Evolutionary conservation across 352 stramenopile species (phyloP).

Genomic region (Phytophthora palmivora): DNA sequence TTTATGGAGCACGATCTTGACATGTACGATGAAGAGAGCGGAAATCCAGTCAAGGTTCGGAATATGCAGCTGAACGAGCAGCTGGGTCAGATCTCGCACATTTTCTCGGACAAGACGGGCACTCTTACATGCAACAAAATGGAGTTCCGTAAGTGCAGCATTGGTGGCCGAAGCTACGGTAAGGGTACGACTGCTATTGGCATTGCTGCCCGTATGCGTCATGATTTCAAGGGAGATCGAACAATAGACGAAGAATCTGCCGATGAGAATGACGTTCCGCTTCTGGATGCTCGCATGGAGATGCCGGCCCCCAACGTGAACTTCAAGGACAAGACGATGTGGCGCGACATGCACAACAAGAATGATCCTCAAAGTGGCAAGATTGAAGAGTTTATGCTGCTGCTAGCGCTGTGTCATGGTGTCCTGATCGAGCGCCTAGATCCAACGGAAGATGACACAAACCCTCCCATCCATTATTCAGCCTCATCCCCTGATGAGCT

Average conservation of each 20-base stretch:
- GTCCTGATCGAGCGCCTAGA: constrained; percentile 95
- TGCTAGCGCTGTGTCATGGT: constrained; percentile 94
- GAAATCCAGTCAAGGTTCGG: no score
- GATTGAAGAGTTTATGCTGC: constrained; percentile 86
- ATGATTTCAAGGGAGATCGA: constrained; percentile 61
- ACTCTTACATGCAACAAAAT: no score
- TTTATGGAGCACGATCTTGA: no score
- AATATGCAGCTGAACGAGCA: no score
- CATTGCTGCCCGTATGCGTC: constrained; percentile 66
- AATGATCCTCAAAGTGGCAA: constrained; percentile 49
- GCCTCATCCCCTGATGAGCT: constrained; percentile 91
- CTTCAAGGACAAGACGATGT: constrained; percentile 76
- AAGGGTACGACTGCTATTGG: constrained; percentile 88
- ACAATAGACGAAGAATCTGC: constrained; percentile 48
- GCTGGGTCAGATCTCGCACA: no score
- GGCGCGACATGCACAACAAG: constrained; percentile 56
- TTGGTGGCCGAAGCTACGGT: no score
- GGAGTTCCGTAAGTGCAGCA: no score
- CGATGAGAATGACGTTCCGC: constrained; percentile 42
- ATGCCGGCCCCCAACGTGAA: constrained; percentile 71
- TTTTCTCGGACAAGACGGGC: no score
- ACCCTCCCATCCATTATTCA: constrained; percentile 70
- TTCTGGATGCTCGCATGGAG: constrained; percentile 40
- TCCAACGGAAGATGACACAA: constrained; percentile 33
- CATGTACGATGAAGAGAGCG: no score